These are phyloP conservation scores for Zygotorulaspora danielsina DNA, from an alignment of 805 yeast genomes.

Conservation along the genomic window DNA sequence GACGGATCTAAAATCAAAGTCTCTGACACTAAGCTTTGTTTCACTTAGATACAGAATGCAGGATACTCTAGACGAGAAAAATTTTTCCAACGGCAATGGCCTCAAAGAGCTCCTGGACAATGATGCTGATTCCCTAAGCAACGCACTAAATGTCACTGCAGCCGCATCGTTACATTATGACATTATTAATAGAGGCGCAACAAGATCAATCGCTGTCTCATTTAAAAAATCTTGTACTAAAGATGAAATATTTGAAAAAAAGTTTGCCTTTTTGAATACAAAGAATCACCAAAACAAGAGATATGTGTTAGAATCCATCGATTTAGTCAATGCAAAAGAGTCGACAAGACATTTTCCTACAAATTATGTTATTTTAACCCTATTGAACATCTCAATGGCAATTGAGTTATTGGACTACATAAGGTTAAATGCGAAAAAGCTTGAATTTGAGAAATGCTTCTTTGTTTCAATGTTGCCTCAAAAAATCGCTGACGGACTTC, in stretches of 20 bases:
- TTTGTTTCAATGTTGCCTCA: conserved; percentile 16
- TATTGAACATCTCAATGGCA: conserved; percentile 30
- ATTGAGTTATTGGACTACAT: conserved; percentile 25
- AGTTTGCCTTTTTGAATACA: conserved; percentile 14
- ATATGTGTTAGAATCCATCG: conserved; percentile 28
- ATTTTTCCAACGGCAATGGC: conserved; percentile 5
- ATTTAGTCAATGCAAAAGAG: conserved; percentile 21
- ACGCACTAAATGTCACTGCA: conserved; percentile 11
- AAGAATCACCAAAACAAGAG: conserved; percentile 18
- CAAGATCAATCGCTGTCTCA: conserved; percentile 28
- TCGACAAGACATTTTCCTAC: conserved; percentile 17
- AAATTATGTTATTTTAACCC: conserved; percentile 26
- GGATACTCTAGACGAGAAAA: conserved; percentile 1
- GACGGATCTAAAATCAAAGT: conserved; percentile 38
- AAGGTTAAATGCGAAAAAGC: conserved; percentile 8
- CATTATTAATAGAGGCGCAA: conserved; percentile 26
- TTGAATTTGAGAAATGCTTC: conserved; percentile 14
- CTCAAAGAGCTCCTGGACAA: conserved; percentile 31
- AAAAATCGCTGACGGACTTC: conserved; percentile 5
- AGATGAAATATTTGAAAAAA: conserved; percentile 14
- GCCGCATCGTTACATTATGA: conserved; percentile 18
- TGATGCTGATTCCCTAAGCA: conserved; percentile 6
- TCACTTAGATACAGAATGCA: conserved; percentile 35
- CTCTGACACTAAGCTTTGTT: conserved; percentile 37
- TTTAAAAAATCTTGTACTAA: conserved; percentile 14